Base-by-base conservation (phyloP, 179 eudicot species). In the Silene coronaria region DNA sequence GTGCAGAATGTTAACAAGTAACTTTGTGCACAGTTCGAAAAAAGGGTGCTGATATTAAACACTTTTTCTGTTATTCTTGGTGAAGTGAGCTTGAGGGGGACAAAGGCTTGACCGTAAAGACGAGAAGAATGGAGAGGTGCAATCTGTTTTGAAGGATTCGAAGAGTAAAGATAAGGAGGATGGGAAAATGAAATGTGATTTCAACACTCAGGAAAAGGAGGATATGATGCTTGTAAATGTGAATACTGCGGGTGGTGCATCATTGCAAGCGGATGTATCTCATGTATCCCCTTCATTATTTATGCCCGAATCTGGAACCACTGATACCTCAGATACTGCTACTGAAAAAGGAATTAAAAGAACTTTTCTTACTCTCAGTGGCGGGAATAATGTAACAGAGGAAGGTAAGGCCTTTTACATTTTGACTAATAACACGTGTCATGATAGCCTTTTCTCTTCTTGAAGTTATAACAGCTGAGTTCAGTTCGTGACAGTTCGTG, bases 31-130 rank as follows among this genome's bases (percentile, higher is more conserved):
- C 14, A 45, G 16, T 42, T 45, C 5, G 22, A 45, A 21, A 23
- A 2, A 10, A 70, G 74, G 27, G 16, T 16, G 24, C 22, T 71
- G 38, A 51, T 26, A 48, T 24, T 2, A 0, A 28, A 14, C 42
- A 4, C 28, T 71, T 51, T 68, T 67, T 45, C n/a, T 9, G 0
- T 16, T 51, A 3, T 26, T 70, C 38, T 70, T 51, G 61, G 23
- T 70, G 60, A 12, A 70, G 73, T 12, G 73, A 24, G 32, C 3
- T 32, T 48, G 60, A 46, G 12, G 60, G 48, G 60, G 73, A 68
- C 14, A 28, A 38, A 66, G 14, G 48, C 48, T 17, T 66, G 51
- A 46, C 22, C 16, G 36, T 48, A 57, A 70, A 16, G 26, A 17
- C 21, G 21, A 38, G 24, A 48, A 38, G 28, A 3, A 22, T 11